phyloP scores from a whole-genome alignment of 2,329 filamentous ascomycete genomes.

The Leptodontidium sp. region DNA sequence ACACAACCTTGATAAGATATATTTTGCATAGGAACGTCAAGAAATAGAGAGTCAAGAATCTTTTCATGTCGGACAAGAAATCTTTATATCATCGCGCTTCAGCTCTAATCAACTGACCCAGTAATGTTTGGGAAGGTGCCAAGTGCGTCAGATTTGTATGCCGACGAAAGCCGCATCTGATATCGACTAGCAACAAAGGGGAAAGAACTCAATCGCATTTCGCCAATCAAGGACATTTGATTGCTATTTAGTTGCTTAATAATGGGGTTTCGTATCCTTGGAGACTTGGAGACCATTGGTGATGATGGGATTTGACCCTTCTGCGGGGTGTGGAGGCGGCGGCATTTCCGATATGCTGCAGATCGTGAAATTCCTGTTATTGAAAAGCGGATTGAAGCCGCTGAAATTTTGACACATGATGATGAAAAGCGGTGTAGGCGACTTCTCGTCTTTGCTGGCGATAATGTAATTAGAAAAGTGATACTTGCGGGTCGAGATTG shows the following conservation, averaged over 20 bases:
- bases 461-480: no score
- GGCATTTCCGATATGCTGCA: slow-evolving; percentile 5
- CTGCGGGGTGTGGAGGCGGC: slow-evolving; percentile 16
- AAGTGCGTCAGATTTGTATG: slow-evolving; percentile 10
- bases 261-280: neutral
- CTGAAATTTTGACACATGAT: neutral
- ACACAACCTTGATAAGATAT: neutral
- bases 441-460: no score
- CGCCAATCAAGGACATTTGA: neutral
- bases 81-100: neutral
- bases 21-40: neutral
- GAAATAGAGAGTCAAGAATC: neutral
- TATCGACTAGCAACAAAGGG: slow-evolving; percentile 2
- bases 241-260: slow-evolving; percentile 9
- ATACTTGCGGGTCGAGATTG: no score
- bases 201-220: neutral
- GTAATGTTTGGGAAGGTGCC: slow-evolving; percentile 5
- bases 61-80: neutral
- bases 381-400: neutral
- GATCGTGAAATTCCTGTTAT: neutral
- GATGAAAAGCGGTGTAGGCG: neutral
- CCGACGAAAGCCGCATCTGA: slow-evolving; percentile 18
- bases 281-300: slow-evolving; percentile 12
- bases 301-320: neutral
- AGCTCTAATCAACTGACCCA: slow-evolving; percentile 5